A percentile compares a stretch with the other conserved stretches of the same genome.
Conservation (phyloP, 192 early-diverging fungal species). For the Backusella macrospora region DNA sequence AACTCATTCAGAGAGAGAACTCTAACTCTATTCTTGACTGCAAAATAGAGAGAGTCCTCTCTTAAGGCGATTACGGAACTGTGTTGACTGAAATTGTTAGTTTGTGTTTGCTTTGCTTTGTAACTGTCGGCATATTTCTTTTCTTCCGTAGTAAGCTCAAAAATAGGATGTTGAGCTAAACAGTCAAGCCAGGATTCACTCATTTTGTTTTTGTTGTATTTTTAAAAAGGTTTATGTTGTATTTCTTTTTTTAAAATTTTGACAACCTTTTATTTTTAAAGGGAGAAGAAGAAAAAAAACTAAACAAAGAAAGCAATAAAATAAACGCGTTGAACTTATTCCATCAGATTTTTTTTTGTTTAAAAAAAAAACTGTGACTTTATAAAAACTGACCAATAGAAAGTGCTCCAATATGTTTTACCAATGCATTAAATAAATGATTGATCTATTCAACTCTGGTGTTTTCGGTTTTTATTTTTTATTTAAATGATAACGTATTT, state of each 20-base stretch:
- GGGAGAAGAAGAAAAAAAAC: background rate
- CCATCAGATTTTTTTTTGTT: background rate
- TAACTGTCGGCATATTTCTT: background rate
- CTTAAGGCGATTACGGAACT: slow-evolving; percentile 41
- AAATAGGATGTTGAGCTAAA: slow-evolving; percentile 22
- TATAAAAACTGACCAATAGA: background rate
- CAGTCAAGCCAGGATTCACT: slow-evolving; percentile 24
- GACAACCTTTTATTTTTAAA: slow-evolving; percentile 13
- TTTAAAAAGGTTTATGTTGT: background rate
- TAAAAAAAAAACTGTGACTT: slow-evolving; percentile 9
- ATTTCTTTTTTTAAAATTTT: slow-evolving; percentile 1
- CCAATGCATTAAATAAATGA: slow-evolving; percentile 2
- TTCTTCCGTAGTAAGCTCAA: slow-evolving; percentile 11
- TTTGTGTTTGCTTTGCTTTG: background rate
- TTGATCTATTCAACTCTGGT: background rate
- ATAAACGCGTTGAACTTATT: background rate
- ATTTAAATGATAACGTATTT: no score
- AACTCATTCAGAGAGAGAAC: slow-evolving; percentile 61
- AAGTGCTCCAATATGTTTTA: background rate
- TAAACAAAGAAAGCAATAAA: background rate
- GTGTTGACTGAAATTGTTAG: background rate
- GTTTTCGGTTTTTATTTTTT: background rate
- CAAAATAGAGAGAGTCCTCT: slow-evolving; percentile 64
- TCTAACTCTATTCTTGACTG: slow-evolving; percentile 59
- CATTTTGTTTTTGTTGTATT: background rate